Conservation (phyloP, 208 protist genomes). For the Acanthamoeba divionensis region DNA sequence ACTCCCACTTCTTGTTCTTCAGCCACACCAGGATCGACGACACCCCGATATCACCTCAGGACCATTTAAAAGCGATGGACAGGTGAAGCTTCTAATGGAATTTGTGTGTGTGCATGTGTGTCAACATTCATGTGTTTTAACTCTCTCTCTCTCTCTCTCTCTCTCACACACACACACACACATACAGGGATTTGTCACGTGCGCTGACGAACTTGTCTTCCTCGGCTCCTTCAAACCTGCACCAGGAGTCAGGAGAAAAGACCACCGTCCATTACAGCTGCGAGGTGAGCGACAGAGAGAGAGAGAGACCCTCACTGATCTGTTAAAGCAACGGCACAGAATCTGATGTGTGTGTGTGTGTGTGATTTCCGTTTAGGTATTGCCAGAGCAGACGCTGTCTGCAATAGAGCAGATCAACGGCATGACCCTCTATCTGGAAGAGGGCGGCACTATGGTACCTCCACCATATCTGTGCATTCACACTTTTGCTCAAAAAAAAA, state of each 20-base stretch:
- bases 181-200: neutral
- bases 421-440: slow-evolving; percentile 9
- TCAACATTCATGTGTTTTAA: neutral
- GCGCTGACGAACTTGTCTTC: neutral
- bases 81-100: neutral
- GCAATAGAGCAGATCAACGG: neutral
- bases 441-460: neutral
- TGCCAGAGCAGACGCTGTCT: slow-evolving; percentile 20
- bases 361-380: neutral
- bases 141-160: neutral
- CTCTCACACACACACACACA: neutral
- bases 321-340: too few relatives aligned
- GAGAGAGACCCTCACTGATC: too few relatives aligned
- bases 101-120: neutral
- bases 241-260: neutral
- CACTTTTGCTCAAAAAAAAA: neutral
- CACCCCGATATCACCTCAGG: neutral
- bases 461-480: neutral
- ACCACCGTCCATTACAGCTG: neutral
- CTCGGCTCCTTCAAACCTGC: neutral
- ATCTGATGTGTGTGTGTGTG: too few relatives aligned
- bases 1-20: too few relatives aligned
- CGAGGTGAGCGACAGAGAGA: too few relatives aligned
- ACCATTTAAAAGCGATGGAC: slow-evolving; percentile 20
- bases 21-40: neutral